Percentiles rank a stretch among this genome's conserved stretches.
These are phyloP conservation scores for Viridothelium virens DNA, from an alignment of 495 filamentous ascomycete species.

Conservation along the genomic window DNA sequence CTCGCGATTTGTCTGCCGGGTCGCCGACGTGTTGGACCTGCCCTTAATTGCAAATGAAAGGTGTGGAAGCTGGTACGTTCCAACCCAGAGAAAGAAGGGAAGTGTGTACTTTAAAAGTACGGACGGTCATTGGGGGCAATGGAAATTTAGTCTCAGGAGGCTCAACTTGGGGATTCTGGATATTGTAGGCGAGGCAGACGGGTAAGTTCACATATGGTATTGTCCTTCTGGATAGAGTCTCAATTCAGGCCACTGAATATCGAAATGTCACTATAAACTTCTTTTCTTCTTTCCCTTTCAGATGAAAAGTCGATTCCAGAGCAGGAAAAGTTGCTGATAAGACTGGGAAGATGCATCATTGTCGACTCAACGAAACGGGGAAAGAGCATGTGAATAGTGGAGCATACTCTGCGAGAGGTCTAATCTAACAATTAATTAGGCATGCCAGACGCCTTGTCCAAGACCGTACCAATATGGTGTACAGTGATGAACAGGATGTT, in stretches of 20 bases:
- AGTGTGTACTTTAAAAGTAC: conserved; percentile 97
- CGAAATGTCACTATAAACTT: no score
- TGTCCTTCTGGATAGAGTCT: no score
- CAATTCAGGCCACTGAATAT: no score
- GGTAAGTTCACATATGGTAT: conserved; percentile 40
- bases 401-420: neutral
- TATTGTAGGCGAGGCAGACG: conserved; percentile 52
- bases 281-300: no score
- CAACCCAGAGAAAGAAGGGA: conserved; percentile 53
- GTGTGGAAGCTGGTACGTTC: conserved; percentile 93
- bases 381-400: conserved; percentile 51
- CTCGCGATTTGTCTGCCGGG: conserved; percentile 28
- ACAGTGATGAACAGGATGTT: conserved; percentile 72
- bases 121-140: conserved; percentile 84
- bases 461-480: conserved; percentile 92
- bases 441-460: conserved; percentile 88
- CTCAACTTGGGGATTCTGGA: conserved; percentile 75
- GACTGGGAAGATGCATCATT: conserved; percentile 64
- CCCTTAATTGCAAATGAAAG: conserved; percentile 89
- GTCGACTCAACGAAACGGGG: conserved; percentile 92
- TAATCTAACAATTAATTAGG: conserved; percentile 36
- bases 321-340: neutral
- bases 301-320: neutral
- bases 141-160: conserved; percentile 76
- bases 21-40: conserved; percentile 38